These are phyloP conservation scores for Cenococcum geophilum DNA, from an alignment of 495 filamentous ascomycete species.

Conservation along the genomic window DNA sequence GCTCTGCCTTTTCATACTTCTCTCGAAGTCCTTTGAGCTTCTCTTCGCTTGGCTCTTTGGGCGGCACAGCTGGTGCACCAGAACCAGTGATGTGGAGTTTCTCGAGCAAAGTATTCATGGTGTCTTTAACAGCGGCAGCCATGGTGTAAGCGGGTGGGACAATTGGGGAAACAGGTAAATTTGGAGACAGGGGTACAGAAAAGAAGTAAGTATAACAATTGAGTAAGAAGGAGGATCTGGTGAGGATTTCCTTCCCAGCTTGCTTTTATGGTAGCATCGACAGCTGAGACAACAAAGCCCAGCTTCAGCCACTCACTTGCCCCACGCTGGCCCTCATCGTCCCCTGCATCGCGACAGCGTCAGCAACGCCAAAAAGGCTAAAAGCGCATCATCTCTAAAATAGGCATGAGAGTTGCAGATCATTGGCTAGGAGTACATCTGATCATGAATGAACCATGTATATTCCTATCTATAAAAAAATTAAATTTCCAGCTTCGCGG, in stretches of 20 bases:
- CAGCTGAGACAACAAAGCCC: neutral
- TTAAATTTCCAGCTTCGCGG: no score
- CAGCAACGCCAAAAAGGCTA: slow-evolving; percentile 13
- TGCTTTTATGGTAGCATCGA: neutral
- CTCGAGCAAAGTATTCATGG: slow-evolving; percentile 54
- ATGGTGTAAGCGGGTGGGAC: slow-evolving; percentile 28
- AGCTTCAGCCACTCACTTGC: neutral
- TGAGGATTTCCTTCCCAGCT: neutral
- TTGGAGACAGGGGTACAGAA: slow-evolving; percentile 12
- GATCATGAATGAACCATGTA: slow-evolving; percentile 4
- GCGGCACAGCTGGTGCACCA: slow-evolving; percentile 37
- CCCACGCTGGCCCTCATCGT: slow-evolving; percentile 7
- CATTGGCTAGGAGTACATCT: neutral
- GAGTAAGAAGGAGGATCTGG: neutral
- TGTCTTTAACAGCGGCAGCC: slow-evolving; percentile 36
- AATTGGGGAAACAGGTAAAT: neutral
- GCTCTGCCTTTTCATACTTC: slow-evolving; percentile 70
- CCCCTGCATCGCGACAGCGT: slow-evolving; percentile 3
- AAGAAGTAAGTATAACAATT: neutral
- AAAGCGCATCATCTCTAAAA: slow-evolving; percentile 21
- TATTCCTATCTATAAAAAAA: neutral
- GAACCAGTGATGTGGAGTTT: slow-evolving; percentile 48
- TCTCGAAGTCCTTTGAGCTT: slow-evolving; percentile 68
- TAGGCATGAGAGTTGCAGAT: slow-evolving; percentile 7
- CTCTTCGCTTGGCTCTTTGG: slow-evolving; percentile 61